Evolutionary conservation across 106 monocot species (phyloP), one percentile per base, ranked within the genome.

Genomic region (Dendrobium officinale): DNA sequence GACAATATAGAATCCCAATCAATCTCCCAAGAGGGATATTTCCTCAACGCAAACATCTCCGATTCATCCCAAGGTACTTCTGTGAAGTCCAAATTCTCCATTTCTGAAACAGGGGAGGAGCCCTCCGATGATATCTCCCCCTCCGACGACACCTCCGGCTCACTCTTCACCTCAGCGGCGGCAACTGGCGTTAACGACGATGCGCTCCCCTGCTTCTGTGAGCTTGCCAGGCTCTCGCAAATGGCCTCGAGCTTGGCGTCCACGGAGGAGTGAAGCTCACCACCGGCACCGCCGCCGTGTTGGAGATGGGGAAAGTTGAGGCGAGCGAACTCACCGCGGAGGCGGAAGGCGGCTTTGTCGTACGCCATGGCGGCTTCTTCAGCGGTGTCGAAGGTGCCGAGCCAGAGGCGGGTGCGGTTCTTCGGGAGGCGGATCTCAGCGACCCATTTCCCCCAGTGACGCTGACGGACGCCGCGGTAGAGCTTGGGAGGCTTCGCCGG

Each of bases 391-490:
- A 89, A 92, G 58, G 87, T 92, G 4, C 92, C 92, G 72, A 92
- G 88, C 92, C 92, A 92, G 33, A 92, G 82, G 0, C 92, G 80
- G 45, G 85, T 89, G 29, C 92, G 87, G 86, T 89, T 89, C 79
- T 83, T 85, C 48, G 92, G 92, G 3, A 92, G 88, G 17, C 89
- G 83, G 80, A 92, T 92, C 80, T 92, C 92, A 6, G 92, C 92
- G 3, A 89, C 92, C 92, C 92, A 92, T 41, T 92, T 92, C 7
- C 92, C 92, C 92, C 92, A 92, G 59, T 89, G 92, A 2, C 92
- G 81, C 77, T 92, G 92, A 40, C 92, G 83, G 13, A 92, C 92
- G 3, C 92, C 92, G 9, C 92, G 87, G 77, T 86, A 92, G 31
- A 89, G 89, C 79, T 89, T 92, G n/a, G 72, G 27, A 1, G 82